Percentiles rank a stretch among this genome's conserved stretches.
Evolutionary conservation across 73 alveolate species (phyloP).

Genomic region (Tetrahymena malaccensis): DNA sequence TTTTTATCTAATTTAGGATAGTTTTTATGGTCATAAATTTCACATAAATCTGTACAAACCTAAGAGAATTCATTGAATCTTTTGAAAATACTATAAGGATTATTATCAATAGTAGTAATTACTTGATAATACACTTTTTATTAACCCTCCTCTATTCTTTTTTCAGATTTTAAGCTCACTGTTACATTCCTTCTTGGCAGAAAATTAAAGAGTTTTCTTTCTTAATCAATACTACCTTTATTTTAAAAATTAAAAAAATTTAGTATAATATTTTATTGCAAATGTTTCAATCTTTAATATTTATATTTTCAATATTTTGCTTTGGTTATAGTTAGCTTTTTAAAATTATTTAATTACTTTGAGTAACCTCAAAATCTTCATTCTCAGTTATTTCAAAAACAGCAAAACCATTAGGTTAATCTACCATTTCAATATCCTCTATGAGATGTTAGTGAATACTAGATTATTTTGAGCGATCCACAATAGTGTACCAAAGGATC

Average conservation of each 20-base stretch:
- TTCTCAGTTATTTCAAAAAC: neutral
- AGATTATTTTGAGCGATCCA: neutral
- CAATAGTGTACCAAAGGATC: neutral
- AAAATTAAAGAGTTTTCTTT: neutral
- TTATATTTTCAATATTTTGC: no score
- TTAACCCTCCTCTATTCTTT: neutral
- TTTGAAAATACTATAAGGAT: neutral
- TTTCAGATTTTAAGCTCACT: neutral
- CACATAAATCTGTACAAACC: neutral
- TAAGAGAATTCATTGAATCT: neutral
- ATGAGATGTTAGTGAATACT: neutral
- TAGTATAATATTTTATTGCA: no score
- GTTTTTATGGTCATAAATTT: neutral
- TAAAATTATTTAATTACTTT: neutral
- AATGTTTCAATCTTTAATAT: no score
- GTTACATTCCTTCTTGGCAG: neutral
- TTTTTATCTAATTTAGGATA: neutral
- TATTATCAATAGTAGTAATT: neutral
- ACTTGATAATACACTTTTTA: neutral
- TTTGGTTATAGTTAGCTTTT: neutral
- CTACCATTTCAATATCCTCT: neutral
- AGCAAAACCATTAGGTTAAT: neutral
- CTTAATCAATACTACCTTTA: neutral
- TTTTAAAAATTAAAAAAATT: no score
- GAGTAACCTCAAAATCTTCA: neutral